These are phyloP conservation scores for Lepidium aucheri DNA, from an alignment of 345 rosid species.

Conservation along the genomic window DNA sequence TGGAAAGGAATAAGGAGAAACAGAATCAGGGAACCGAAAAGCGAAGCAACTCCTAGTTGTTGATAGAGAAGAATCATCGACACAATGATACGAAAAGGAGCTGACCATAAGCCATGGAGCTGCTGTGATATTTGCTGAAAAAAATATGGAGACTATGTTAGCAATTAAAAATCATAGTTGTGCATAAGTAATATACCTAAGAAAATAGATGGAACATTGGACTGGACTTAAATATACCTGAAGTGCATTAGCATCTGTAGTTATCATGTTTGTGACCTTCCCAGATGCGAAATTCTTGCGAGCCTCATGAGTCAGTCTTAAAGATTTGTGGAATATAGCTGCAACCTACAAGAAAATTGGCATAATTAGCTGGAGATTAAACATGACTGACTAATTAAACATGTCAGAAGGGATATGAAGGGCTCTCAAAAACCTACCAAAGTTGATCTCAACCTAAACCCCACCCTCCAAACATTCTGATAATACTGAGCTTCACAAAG, in stretches of 20 bases:
- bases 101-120: conserved; percentile 89
- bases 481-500: conserved; percentile 73
- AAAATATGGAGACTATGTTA: neutral
- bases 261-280: conserved; percentile 89
- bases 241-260: conserved; percentile 88
- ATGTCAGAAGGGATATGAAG: neutral
- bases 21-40: conserved; percentile 71
- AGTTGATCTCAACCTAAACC: conserved; percentile 84
- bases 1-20: conserved; percentile 79
- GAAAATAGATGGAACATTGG: neutral
- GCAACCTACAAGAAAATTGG: conserved; percentile 50
- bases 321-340: conserved; percentile 80
- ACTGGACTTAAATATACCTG: conserved; percentile 41
- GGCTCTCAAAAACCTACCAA: conserved; percentile 41
- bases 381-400: conserved; percentile 1
- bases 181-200: neutral
- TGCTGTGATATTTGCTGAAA: conserved; percentile 78
- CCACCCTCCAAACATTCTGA: conserved; percentile 83
- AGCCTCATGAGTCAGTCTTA: conserved; percentile 77
- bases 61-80: conserved; percentile 85
- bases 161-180: neutral
- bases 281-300: conserved; percentile 84
- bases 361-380: conserved; percentile 10
- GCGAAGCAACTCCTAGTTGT: conserved; percentile 85
- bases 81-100: conserved; percentile 80